Evolutionary conservation across 495 filamentous ascomycete species (phyloP).

Genomic region (Lasiosphaeria ovina): DNA sequence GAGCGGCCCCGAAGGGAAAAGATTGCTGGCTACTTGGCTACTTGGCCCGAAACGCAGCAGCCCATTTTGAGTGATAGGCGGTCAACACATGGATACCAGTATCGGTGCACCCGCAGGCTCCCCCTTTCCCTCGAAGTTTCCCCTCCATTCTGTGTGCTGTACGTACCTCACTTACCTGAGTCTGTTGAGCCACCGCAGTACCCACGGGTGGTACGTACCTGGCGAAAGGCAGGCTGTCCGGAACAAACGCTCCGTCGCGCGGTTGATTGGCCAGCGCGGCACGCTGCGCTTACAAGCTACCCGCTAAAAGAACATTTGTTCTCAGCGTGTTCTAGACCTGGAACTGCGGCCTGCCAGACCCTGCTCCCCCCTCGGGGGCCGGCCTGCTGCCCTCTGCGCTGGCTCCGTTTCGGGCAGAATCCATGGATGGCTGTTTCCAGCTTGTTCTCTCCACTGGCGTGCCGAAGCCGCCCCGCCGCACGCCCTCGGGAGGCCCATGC

Average conservation of each 20-base stretch:
- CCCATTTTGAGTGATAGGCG: constrained; percentile 28
- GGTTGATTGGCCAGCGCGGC: constrained; percentile 33
- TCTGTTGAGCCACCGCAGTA: constrained; percentile 26
- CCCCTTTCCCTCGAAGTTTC: constrained; percentile 17
- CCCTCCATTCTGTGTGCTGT: constrained; percentile 14
- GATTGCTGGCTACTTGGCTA: constrained; percentile 11
- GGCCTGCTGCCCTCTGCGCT: neutral
- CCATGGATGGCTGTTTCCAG: neutral
- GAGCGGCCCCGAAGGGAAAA: constrained; percentile 15
- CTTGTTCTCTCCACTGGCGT: neutral
- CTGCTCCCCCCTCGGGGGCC: neutral
- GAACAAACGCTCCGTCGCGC: constrained; percentile 35
- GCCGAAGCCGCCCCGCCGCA: neutral
- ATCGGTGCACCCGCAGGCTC: constrained; percentile 23
- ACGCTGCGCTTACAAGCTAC: constrained; percentile 33
- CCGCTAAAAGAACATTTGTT: no score
- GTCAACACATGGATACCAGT: constrained; percentile 13
- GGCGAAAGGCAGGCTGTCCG: constrained; percentile 28
- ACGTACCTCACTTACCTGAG: constrained; percentile 18
- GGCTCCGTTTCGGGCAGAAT: neutral
- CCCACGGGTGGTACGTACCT: constrained; percentile 26
- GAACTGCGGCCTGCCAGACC: neutral
- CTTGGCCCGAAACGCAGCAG: constrained; percentile 15
- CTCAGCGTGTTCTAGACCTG: neutral
- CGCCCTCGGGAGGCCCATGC: neutral